Percentiles rank a stretch among this genome's conserved stretches.
Evolutionary conservation across 805 yeast species (phyloP).

Genomic region (Saccharomycopsis vini): DNA sequence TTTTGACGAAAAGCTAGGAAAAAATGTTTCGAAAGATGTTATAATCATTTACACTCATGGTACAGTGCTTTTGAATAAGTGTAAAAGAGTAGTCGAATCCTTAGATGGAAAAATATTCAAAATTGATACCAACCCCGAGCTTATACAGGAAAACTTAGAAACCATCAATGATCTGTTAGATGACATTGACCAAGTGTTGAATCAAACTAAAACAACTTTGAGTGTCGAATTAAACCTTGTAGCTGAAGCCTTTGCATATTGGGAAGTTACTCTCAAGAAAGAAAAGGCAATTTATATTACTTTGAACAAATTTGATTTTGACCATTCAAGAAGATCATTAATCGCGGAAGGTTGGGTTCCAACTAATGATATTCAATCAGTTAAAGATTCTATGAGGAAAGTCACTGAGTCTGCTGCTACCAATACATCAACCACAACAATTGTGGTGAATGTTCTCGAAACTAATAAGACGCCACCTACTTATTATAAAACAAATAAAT

Average conservation of each 20-base stretch:
- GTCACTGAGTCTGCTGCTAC: conserved; percentile 40
- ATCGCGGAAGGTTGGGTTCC: conserved; percentile 98
- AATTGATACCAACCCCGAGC: conserved; percentile 39
- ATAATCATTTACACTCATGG: conserved; percentile 94
- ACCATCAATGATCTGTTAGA: conserved; percentile 39
- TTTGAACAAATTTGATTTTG: conserved; percentile 72
- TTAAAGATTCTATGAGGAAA: conserved; percentile 58
- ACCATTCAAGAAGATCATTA: conserved; percentile 73
- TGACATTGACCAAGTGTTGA: conserved; percentile 53
- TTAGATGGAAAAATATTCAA: conserved; percentile 72
- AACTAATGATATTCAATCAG: conserved; percentile 55
- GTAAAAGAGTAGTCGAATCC: conserved; percentile 79
- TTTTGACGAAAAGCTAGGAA: conserved; percentile 50
- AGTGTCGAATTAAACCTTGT: conserved; percentile 70
- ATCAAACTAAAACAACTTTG: conserved; percentile 58
- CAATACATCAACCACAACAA: conserved; percentile 29
- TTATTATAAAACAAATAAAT: conserved; percentile 86
- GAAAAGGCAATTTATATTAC: conserved; percentile 79
- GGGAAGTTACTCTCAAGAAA: conserved; percentile 61
- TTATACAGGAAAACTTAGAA: conserved; percentile 29
- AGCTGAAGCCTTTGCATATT: conserved; percentile 62
- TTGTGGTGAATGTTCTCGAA: conserved; percentile 46
- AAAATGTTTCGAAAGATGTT: conserved; percentile 61
- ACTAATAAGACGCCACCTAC: conserved; percentile 92
- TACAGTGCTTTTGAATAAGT: conserved; percentile 56